Conservation (phyloP, 1,284 basidiomycete species). For the Violaceomyces palustris region DNA sequence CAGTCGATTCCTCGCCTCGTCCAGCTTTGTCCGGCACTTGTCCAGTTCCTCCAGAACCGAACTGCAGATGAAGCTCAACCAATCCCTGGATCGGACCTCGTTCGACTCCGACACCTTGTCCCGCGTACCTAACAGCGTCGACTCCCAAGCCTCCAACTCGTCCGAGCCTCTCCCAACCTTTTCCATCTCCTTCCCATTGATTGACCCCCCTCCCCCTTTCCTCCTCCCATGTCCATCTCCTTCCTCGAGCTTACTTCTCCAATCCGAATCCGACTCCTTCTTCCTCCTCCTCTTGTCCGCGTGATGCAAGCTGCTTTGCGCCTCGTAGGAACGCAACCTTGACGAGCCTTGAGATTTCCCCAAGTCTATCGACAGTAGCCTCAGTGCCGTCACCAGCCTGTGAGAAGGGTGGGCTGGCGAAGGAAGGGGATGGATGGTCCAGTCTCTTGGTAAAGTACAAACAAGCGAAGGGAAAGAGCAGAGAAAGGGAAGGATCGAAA, state of each 20-base stretch:
- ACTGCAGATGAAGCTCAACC: neutral
- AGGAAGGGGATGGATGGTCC: constrained; percentile 37
- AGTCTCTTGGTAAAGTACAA: constrained; percentile 14
- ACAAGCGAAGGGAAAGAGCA: too few relatives aligned
- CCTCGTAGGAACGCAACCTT: neutral
- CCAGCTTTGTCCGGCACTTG: constrained; percentile 1
- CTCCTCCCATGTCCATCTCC: neutral
- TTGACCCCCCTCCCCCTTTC: neutral
- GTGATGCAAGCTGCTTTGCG: neutral
- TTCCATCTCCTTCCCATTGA: neutral
- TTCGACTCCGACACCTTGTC: constrained; percentile 23
- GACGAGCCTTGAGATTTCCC: neutral
- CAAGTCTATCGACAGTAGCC: constrained; percentile 26
- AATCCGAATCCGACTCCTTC: too few relatives aligned
- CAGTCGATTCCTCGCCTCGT: constrained; percentile 13
- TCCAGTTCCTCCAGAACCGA: neutral
- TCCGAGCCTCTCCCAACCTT: neutral
- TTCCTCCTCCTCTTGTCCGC: neutral
- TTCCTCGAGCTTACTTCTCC: constrained; percentile 10
- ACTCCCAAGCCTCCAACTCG: constrained; percentile 22
- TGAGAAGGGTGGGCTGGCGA: constrained; percentile 45
- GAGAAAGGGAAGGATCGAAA: too few relatives aligned
- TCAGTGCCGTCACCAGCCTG: constrained; percentile 35
- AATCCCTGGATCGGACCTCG: constrained; percentile 8
- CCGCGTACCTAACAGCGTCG: constrained; percentile 19